Base-by-base conservation (phyloP, 192 early-diverging fungal genomes). In the Cladochytrium replicatum region DNA sequence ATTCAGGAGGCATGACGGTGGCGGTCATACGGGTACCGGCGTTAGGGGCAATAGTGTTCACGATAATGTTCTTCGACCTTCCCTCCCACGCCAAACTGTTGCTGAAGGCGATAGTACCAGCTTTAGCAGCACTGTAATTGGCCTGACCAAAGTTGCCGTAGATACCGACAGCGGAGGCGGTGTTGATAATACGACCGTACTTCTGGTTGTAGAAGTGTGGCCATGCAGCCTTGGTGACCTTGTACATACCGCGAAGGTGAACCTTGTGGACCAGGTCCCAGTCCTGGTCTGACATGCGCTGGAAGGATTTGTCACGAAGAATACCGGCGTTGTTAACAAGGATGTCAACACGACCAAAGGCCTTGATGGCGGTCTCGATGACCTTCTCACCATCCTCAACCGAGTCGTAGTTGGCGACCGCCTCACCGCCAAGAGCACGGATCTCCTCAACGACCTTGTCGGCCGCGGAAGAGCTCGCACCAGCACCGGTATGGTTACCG, bases 291-390 rank as follows among this genome's bases (percentile, higher is more conserved):
- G 91, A 85, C 61, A 93, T 89, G 32, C 88, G 71, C 41, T 69
- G 74, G 64, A 98, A 95, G 4, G 90, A 91, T 63, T 86, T 91
- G 71, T 98, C 94, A 52, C 93, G 81, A 45, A 98, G 72, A 44
- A 98, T 95, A 52, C 94, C 94, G 17, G 94, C 94, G 56, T 98
- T 98, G 80, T 98, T 98, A 56, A 98, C 77, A 21, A 98, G 51
- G 49, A 98, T 66, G 54, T 75, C 74, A 19, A 78, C 52, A 29
- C 67, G 63, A n/a, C 76, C 76, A 47, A 77, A 78, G 67, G 80
- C 80, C 58, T 85, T 75, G 50, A 97, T 72, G 4, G 92, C 93
- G 4, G 93, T 93, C 31, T 88, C 85, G 26, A 97, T 80, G 6
- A 97, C 64, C 65, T 85, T 83, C 4, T 98, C 93, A 41, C 94